phyloP scores from a whole-genome alignment of 768 basidiomycete species.

The Coprinellus aureogranulatus region DNA sequence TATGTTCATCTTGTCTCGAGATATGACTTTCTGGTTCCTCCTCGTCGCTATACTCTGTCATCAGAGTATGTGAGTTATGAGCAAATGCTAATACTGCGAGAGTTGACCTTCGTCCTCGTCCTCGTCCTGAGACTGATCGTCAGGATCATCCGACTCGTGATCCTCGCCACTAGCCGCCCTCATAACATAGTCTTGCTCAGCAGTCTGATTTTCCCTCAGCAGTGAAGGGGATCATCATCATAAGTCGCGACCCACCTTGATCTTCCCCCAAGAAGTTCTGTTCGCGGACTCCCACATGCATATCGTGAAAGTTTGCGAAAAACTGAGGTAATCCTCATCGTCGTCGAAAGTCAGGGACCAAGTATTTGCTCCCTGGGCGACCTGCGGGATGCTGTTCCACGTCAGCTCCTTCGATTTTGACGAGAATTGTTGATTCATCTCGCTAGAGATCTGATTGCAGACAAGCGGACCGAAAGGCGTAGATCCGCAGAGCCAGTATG shows the following conservation, averaged over 20 bases:
- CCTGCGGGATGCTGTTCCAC: conserved; percentile 70
- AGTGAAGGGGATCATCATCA: no score
- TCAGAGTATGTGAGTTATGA: no score
- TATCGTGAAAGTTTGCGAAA: conserved; percentile 63
- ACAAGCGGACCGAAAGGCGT: conserved; percentile 49
- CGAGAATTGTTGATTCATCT: conserved; percentile 74
- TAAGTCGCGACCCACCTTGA: conserved; percentile 52
- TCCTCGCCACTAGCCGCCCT: conserved; percentile 66
- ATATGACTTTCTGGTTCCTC: conserved; percentile 46
- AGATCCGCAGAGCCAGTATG: conserved; percentile 60
- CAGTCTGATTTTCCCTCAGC: no score
- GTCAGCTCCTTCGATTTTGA: conserved; percentile 69
- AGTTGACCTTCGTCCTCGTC: conserved; percentile 68
- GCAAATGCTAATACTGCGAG: no score
- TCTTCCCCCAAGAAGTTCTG: conserved; percentile 70
- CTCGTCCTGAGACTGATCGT: conserved; percentile 75
- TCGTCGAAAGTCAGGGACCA: conserved; percentile 79
- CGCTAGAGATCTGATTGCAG: conserved; percentile 59
- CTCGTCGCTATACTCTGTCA: conserved; percentile 43
- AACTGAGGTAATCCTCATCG: conserved; percentile 53
- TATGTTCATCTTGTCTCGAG: conserved; percentile 40
- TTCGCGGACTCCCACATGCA: conserved; percentile 82
- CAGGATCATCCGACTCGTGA: conserved; percentile 80
- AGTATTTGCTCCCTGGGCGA: conserved; percentile 58
- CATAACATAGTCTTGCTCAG: conserved; percentile 85